Evolutionary conservation across 345 rosid species (phyloP).

Genomic region (Rhizophora apiculata): DNA sequence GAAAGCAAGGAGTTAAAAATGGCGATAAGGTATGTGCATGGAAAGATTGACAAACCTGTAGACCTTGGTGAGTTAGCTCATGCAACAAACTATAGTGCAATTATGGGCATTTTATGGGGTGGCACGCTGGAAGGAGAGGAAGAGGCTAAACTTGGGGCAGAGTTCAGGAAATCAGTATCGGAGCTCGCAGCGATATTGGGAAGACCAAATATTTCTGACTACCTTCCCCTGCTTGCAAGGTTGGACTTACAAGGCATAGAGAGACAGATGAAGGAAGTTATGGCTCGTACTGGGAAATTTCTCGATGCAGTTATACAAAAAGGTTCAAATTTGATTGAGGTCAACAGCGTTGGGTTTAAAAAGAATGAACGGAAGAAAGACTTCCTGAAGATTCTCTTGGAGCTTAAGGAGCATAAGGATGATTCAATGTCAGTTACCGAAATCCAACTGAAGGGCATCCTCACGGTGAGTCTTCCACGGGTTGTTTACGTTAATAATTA

Average conservation of each 20-base stretch:
- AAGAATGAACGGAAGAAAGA: constrained; percentile 9
- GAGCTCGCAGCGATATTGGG: constrained; percentile 27
- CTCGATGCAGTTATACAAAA: constrained; percentile 22
- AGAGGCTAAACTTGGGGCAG: neutral
- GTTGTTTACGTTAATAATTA: neutral
- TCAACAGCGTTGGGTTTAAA: neutral
- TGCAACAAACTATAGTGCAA: constrained; percentile 10
- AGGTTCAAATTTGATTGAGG: neutral
- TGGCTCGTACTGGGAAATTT: constrained; percentile 8
- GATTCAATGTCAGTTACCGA: constrained; percentile 12
- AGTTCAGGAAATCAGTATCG: constrained; percentile 18
- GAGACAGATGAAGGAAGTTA: constrained; percentile 14
- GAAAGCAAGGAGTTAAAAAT: constrained; percentile 26
- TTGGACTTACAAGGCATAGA: constrained; percentile 47
- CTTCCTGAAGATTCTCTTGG: constrained; percentile 35
- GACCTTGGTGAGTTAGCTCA: constrained; percentile 36
- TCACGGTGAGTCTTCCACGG: constrained; percentile 22
- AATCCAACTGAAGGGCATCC: constrained; percentile 30
- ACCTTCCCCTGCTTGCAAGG: constrained; percentile 37
- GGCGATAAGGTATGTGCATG: constrained; percentile 14
- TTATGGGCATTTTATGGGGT: constrained; percentile 42
- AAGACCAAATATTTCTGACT: constrained; percentile 45
- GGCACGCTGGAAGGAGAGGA: constrained; percentile 25
- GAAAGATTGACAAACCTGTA: constrained; percentile 11
- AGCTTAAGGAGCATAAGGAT: constrained; percentile 17